These are phyloP conservation scores for Apophysomyces elegans DNA, from an alignment of 371 early-diverging fungal species.

Conservation along the genomic window DNA sequence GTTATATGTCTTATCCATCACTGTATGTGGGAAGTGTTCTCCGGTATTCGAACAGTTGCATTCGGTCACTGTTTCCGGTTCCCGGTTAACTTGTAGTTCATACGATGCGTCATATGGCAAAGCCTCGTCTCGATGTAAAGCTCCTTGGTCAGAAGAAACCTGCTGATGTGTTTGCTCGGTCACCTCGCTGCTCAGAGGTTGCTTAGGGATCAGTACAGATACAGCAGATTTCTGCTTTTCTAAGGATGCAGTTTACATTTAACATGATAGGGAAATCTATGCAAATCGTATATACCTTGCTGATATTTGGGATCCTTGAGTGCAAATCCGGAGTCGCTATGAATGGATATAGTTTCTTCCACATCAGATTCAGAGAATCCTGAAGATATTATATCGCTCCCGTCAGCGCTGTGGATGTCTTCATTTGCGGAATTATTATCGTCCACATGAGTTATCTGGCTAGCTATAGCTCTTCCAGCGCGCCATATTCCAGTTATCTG, in stretches of 20 bases:
- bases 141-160: too few species aligned
- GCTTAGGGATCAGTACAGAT: too few species aligned
- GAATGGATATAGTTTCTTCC: not conserved
- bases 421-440: constrained; percentile 3
- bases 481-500: constrained; percentile 67
- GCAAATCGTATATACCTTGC: not conserved
- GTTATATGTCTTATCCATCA: constrained; percentile 50
- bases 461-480: not conserved
- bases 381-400: not conserved
- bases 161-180: too few species aligned
- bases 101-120: not conserved
- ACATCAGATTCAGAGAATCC: not conserved
- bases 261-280: too few species aligned
- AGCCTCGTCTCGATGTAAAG: too few species aligned
- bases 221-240: too few species aligned
- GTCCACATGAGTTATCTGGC: not conserved
- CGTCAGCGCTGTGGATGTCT: not conserved
- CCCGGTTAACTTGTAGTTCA: not conserved
- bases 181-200: too few species aligned
- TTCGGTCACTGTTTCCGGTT: constrained; percentile 5
- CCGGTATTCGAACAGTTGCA: constrained; percentile 54
- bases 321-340: not conserved
- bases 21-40: constrained; percentile 50
- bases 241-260: too few species aligned
- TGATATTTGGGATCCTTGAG: not conserved